Percentiles rank a stretch among this genome's conserved stretches.
phyloP scores from a whole-genome alignment of 352 stramenopile genomes.

The Pythium guiyangense region DNA sequence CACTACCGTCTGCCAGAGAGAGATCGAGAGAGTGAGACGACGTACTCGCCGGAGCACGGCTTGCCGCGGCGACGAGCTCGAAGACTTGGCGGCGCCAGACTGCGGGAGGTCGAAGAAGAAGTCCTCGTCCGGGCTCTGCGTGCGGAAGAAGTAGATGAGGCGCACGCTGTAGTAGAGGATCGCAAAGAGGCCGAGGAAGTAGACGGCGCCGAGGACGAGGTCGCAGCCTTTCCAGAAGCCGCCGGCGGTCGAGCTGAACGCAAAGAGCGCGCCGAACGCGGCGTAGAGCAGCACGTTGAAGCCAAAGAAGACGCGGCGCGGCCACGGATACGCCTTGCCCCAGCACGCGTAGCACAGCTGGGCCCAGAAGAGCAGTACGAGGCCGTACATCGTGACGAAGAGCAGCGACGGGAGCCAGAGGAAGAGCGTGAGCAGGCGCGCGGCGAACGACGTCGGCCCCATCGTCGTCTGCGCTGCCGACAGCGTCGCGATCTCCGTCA shows the following conservation, averaged over 20 bases:
- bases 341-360: constrained; percentile 84
- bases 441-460: constrained; percentile 33
- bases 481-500: constrained; percentile 57
- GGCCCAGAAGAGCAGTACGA: constrained; percentile 82
- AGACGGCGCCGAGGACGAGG: constrained; percentile 55
- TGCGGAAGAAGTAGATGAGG: constrained; percentile 78
- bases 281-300: constrained; percentile 77
- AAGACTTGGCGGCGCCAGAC: constrained; percentile 8
- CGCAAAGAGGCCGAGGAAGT: constrained; percentile 53
- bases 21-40: no score
- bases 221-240: constrained; percentile 68
- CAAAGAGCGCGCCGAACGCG: constrained; percentile 44
- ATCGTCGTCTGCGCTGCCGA: constrained; percentile 31
- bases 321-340: constrained; percentile 69
- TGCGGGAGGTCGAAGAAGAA: constrained; percentile 77
- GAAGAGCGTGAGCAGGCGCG: constrained; percentile 52
- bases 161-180: constrained; percentile 82
- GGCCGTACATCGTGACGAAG: constrained; percentile 82
- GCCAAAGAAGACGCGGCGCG: constrained; percentile 63
- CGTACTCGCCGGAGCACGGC: constrained; percentile 60
- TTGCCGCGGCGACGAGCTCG: constrained; percentile 41
- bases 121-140: constrained; percentile 65
- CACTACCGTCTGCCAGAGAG: no score
- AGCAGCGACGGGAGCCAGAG: constrained; percentile 75
- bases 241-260: constrained; percentile 34